Percentiles rank a stretch among this genome's conserved stretches.
phyloP scores from a whole-genome alignment of 1,139 yeast genomes.

The Yamadazyma atmosphaerica region DNA sequence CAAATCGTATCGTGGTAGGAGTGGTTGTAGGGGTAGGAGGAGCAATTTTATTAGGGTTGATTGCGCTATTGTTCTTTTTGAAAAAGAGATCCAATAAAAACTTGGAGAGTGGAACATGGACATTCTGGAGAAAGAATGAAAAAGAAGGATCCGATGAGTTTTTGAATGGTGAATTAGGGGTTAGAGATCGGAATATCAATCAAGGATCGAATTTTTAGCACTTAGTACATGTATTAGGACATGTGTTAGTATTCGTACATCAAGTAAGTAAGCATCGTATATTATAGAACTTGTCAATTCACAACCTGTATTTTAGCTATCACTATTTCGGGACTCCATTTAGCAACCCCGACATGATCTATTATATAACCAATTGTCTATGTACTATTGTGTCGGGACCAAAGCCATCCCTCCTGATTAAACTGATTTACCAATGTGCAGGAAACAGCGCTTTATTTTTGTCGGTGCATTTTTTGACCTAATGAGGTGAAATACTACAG shows the following conservation, averaged over 20 bases:
- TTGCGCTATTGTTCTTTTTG: slow-evolving; percentile 36
- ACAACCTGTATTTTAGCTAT: no score
- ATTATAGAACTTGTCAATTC: no score
- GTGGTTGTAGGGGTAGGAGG: slow-evolving; percentile 56
- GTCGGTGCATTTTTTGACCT: no score
- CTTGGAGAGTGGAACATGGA: slow-evolving; percentile 42
- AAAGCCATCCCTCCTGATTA: no score
- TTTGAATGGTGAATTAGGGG: slow-evolving; percentile 61
- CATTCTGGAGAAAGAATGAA: slow-evolving; percentile 53
- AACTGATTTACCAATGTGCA: no score
- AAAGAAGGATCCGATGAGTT: slow-evolving; percentile 53
- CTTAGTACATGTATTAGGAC: not conserved
- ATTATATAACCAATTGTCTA: no score
- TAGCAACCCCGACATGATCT: no score
- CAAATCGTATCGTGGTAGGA: slow-evolving; percentile 50
- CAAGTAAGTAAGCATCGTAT: not conserved
- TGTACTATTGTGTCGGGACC: no score
- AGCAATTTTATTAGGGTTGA: slow-evolving; percentile 37
- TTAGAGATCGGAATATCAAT: slow-evolving; percentile 45
- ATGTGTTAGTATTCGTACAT: not conserved
- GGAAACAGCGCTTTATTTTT: no score
- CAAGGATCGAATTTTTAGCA: slow-evolving; percentile 46
- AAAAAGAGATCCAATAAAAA: slow-evolving; percentile 33
- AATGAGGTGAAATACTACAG: no score
- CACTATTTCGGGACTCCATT: no score